A percentile compares a stretch with the other conserved stretches of the same genome.
phyloP scores from a whole-genome alignment of 2,329 filamentous ascomycete species.

The Thielaviopsis punctulata region DNA sequence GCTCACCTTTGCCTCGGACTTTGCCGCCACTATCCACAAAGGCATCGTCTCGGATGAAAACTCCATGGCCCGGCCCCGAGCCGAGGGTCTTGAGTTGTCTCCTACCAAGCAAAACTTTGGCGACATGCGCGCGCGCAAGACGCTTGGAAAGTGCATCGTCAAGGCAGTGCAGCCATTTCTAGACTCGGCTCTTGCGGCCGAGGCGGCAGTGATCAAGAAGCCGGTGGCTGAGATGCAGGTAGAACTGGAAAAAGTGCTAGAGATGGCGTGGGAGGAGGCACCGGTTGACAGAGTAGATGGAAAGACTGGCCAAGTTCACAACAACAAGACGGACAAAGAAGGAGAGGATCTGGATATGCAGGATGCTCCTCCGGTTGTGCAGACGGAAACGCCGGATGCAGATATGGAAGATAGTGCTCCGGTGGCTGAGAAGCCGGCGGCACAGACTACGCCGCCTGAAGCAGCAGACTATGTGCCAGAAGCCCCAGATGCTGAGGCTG shows the following conservation, averaged over 20 bases:
- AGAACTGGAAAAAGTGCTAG: slow-evolving; percentile 58
- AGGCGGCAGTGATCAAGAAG: slow-evolving; percentile 62
- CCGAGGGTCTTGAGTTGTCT: slow-evolving; percentile 28
- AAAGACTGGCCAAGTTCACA: background rate
- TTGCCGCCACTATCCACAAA: slow-evolving; percentile 34
- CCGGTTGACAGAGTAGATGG: background rate
- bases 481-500: background rate
- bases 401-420: background rate
- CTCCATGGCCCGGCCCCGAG: slow-evolving; percentile 14
- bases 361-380: slow-evolving; percentile 6
- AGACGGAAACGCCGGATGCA: background rate
- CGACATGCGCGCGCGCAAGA: slow-evolving; percentile 67
- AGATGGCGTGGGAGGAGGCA: slow-evolving; percentile 39
- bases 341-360: slow-evolving; percentile 12
- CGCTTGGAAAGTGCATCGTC: slow-evolving; percentile 76
- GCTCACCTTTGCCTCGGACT: slow-evolving; percentile 37
- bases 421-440: background rate
- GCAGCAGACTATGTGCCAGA: slow-evolving; percentile 1
- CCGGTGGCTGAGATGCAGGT: slow-evolving; percentile 51
- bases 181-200: slow-evolving; percentile 58
- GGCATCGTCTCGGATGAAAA: slow-evolving; percentile 31
- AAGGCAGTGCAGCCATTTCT: slow-evolving; percentile 65
- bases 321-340: background rate
- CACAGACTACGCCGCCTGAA: slow-evolving; percentile 8
- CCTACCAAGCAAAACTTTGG: slow-evolving; percentile 33